Percentiles rank a stretch among this genome's conserved stretches.
phyloP scores from a whole-genome alignment of 371 early-diverging fungal genomes.

The Mucor lusitanicus region DNA sequence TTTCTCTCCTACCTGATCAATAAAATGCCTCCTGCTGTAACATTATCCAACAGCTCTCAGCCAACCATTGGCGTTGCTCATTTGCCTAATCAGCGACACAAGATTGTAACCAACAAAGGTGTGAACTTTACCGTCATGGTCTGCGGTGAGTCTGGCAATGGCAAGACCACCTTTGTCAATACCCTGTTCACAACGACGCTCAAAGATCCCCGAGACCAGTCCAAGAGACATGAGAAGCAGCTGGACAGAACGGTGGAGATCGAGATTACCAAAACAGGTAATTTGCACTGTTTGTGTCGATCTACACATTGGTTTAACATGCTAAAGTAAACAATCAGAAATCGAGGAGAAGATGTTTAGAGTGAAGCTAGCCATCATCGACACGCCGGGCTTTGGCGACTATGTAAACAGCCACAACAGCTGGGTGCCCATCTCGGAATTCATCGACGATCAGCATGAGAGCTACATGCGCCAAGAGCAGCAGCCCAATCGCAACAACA shows the following conservation, averaged over 20 bases:
- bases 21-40: conserved; percentile 51
- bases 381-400: conserved; percentile 92
- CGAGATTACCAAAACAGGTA: conserved; percentile 75
- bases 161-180: conserved; percentile 88
- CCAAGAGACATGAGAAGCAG: conserved; percentile 56
- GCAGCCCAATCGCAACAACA: conserved; percentile 52
- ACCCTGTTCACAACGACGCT: conserved; percentile 76
- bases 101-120: conserved; percentile 91
- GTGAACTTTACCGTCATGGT: conserved; percentile 95
- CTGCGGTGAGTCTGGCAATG: conserved; percentile 77
- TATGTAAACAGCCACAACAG: conserved; percentile 73
- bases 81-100: conserved; percentile 97
- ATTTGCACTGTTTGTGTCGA: conserved; percentile 1
- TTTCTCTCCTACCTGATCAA: background rate
- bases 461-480: conserved; percentile 80
- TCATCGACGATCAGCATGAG: conserved; percentile 95
- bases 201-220: conserved; percentile 63
- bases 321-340: conserved; percentile 53
- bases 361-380: conserved; percentile 88
- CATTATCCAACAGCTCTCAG: conserved; percentile 32
- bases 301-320: conserved; percentile 5
- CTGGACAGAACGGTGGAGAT: conserved; percentile 79
- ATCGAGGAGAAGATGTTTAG: conserved; percentile 96
- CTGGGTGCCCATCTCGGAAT: conserved; percentile 72
- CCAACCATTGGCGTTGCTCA: conserved; percentile 93